Evolutionary conservation across 2,329 filamentous ascomycete species (phyloP).

Genomic region (Colletotrichum sp.): DNA sequence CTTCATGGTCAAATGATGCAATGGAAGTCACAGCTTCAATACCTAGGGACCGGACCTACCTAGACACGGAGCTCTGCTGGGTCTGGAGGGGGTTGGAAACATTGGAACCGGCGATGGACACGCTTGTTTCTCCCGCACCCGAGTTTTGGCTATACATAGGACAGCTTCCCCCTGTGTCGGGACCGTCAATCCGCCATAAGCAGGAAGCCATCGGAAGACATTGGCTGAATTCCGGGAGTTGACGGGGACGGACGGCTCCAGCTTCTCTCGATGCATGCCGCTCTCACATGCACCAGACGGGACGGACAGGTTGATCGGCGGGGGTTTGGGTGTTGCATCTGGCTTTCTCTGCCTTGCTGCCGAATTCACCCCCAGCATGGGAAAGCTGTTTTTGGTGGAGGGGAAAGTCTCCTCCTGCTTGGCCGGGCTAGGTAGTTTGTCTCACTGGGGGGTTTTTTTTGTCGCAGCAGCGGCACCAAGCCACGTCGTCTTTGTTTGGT

Average conservation of each 20-base stretch:
- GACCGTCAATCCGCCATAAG: not conserved
- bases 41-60: not conserved
- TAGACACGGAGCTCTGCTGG: not conserved
- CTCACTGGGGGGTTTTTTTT: not conserved
- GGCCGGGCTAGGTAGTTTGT: not conserved
- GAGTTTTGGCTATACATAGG: constrained; percentile 20
- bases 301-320: not conserved
- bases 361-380: not conserved
- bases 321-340: not conserved
- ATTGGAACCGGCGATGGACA: not conserved
- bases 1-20: not conserved
- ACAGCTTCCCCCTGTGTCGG: constrained; percentile 21
- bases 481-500: not conserved
- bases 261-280: not conserved
- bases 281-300: constrained; percentile 10
- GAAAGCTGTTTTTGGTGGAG: not conserved
- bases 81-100: not conserved
- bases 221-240: constrained; percentile 5
- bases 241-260: not conserved
- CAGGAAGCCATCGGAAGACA: constrained; percentile 8
- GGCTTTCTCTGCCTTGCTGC: not conserved
- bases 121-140: constrained; percentile 10
- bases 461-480: not conserved
- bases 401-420: not conserved
- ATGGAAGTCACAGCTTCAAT: not conserved